These are phyloP conservation scores for Aethionema arabicum DNA, from an alignment of 345 rosid species.

Conservation along the genomic window DNA sequence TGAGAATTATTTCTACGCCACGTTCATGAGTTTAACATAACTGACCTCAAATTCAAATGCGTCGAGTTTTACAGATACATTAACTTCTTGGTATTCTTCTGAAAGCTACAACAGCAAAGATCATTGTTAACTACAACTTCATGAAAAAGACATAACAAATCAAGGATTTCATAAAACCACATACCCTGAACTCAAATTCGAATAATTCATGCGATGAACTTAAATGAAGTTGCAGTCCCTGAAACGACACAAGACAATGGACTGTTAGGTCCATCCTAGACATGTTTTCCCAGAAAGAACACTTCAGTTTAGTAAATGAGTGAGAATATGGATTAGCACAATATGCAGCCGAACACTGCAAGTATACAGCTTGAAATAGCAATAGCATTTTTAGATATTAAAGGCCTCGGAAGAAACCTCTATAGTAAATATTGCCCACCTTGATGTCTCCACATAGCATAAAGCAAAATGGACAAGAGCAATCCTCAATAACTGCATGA, in stretches of 20 bases:
- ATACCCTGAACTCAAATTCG: conserved; percentile 88
- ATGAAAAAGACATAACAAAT: conserved; percentile 18
- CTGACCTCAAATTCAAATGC: conserved; percentile 72
- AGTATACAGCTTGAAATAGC: conserved; percentile 9
- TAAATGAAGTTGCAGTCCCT: conserved; percentile 92
- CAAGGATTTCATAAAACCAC: conserved; percentile 47
- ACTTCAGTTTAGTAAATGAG: not conserved
- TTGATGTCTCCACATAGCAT: conserved; percentile 76
- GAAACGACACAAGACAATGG: conserved; percentile 30
- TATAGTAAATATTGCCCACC: conserved; percentile 44
- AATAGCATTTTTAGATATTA: conserved; percentile 8
- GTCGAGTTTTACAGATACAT: conserved; percentile 76
- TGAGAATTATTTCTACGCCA: conserved; percentile 2
- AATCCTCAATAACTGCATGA: conserved; percentile 86
- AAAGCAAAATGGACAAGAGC: conserved; percentile 91
- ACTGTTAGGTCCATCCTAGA: conserved; percentile 19
- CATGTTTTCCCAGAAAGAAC: conserved; percentile 10
- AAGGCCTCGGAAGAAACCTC: conserved; percentile 23
- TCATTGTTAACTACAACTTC: conserved; percentile 31
- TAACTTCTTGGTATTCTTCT: conserved; percentile 77
- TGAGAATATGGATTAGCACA: not conserved
- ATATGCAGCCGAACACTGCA: conserved; percentile 1
- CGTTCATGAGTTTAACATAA: conserved; percentile 26
- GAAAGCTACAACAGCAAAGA: conserved; percentile 51
- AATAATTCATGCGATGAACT: conserved; percentile 83